Evolutionary conservation across 2,329 filamentous ascomycete species (phyloP).

Genomic region (Clarireedia sp.): DNA sequence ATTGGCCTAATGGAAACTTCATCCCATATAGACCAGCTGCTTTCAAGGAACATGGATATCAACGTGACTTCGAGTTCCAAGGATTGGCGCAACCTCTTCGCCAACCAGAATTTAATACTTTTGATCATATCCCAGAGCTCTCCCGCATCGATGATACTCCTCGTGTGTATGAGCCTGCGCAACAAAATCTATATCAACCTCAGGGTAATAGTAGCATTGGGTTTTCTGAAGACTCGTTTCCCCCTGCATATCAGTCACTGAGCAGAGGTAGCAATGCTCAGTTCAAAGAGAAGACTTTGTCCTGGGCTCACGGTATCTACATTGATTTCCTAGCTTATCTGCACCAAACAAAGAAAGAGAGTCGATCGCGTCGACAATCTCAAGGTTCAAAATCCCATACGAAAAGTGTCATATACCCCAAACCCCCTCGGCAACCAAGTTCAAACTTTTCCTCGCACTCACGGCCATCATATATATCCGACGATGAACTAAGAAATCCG

Average conservation of each 20-base stretch:
- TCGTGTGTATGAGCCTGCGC: constrained; percentile 5
- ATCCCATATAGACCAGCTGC: constrained; percentile 49
- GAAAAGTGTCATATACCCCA: constrained; percentile 49
- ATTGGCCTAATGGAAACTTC: constrained; percentile 54
- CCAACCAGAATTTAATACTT: constrained; percentile 10
- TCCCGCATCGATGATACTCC: background rate
- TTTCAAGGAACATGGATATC: constrained; percentile 42
- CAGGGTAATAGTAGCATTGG: background rate
- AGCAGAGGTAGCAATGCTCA: constrained; percentile 31
- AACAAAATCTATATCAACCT: constrained; percentile 4
- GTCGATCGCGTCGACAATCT: constrained; percentile 28
- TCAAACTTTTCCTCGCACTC: constrained; percentile 19
- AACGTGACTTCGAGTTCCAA: constrained; percentile 13
- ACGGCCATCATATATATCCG: constrained; percentile 7
- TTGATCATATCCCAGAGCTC: background rate
- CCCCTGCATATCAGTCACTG: constrained; percentile 18
- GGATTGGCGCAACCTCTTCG: constrained; percentile 1
- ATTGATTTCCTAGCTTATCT: constrained; percentile 60
- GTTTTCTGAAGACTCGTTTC: constrained; percentile 15
- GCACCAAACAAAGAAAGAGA: constrained; percentile 48
- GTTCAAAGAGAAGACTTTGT: constrained; percentile 62
- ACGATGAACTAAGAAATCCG: too few relatives aligned
- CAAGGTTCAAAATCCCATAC: constrained; percentile 32
- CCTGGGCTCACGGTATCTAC: constrained; percentile 66
- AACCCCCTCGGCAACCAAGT: constrained; percentile 31